Evolutionary conservation across 768 basidiomycete genomes (phyloP).

Genomic region (Porpolomopsis calyptriformis): DNA sequence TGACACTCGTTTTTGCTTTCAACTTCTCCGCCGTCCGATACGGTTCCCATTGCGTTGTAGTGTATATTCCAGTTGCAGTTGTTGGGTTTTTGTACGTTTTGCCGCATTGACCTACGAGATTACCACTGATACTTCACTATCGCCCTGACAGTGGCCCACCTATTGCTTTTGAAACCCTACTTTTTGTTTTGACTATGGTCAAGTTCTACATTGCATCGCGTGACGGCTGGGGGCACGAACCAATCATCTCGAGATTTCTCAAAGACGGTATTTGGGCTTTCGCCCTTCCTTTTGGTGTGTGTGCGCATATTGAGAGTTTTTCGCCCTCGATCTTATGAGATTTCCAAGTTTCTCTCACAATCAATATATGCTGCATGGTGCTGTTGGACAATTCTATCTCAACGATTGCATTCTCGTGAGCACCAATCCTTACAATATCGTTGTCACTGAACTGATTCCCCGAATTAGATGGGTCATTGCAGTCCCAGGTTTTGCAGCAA

Average conservation of each 20-base stretch:
- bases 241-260: slow-evolving; percentile 17
- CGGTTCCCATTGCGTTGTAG: slow-evolving; percentile 14
- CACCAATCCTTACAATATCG: not conserved
- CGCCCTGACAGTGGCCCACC: slow-evolving; percentile 11
- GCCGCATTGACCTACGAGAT: not conserved
- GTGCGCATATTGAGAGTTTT: too few species aligned
- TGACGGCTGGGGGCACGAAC: slow-evolving; percentile 17
- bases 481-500: slow-evolving; percentile 16
- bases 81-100: slow-evolving; percentile 16
- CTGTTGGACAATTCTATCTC: slow-evolving; percentile 12
- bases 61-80: slow-evolving; percentile 10
- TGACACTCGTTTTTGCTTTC: slow-evolving; percentile 10
- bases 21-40: slow-evolving; percentile 9
- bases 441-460: not conserved
- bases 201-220: slow-evolving; percentile 17
- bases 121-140: not conserved
- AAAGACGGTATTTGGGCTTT: slow-evolving; percentile 20
- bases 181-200: slow-evolving; percentile 18
- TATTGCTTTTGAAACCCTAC: slow-evolving; percentile 14
- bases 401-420: slow-evolving; percentile 15
- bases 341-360: slow-evolving; percentile 10
- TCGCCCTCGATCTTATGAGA: not conserved
- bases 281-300: slow-evolving; percentile 16
- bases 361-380: slow-evolving; percentile 13
- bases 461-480: slow-evolving; percentile 16